Evolutionary conservation across 2,329 filamentous ascomycete species (phyloP).

Genomic region (Piedraia hortae): DNA sequence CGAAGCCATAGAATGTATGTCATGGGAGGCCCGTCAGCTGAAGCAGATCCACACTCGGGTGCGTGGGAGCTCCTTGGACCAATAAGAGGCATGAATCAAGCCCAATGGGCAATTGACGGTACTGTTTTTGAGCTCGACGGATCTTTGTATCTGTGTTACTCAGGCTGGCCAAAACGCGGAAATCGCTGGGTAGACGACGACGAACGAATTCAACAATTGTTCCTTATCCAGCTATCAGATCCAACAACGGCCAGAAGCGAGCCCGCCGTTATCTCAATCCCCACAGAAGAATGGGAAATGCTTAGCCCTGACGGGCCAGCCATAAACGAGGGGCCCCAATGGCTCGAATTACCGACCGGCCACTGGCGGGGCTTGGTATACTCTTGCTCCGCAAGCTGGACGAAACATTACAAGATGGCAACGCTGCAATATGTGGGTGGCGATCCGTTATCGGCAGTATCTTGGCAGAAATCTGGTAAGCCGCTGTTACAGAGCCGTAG

Average conservation of each 20-base stretch:
- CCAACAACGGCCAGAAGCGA: constrained; percentile 13
- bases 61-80: constrained; percentile 18
- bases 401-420: constrained; percentile 22
- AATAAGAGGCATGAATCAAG: constrained; percentile 15
- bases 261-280: constrained; percentile 16
- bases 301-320: constrained; percentile 12
- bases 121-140: constrained; percentile 17
- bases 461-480: constrained; percentile 15
- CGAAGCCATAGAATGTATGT: constrained; percentile 20
- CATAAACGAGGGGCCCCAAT: constrained; percentile 18
- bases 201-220: constrained; percentile 18
- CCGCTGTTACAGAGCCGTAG: constrained; percentile 16
- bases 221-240: constrained; percentile 15
- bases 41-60: constrained; percentile 9
- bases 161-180: constrained; percentile 18
- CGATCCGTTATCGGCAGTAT: constrained; percentile 13
- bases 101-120: constrained; percentile 22
- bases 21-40: constrained; percentile 15
- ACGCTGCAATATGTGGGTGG: constrained; percentile 16
- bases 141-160: constrained; percentile 18
- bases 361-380: constrained; percentile 20
- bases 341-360: constrained; percentile 5
- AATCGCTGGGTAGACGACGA: constrained; percentile 5
- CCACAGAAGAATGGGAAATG: constrained; percentile 16
- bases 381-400: constrained; percentile 20